Evolutionary conservation across 208 protist genomes (phyloP), one percentile per base, ranked within the genome.

Genomic region (Crithidia fasciculata): DNA sequence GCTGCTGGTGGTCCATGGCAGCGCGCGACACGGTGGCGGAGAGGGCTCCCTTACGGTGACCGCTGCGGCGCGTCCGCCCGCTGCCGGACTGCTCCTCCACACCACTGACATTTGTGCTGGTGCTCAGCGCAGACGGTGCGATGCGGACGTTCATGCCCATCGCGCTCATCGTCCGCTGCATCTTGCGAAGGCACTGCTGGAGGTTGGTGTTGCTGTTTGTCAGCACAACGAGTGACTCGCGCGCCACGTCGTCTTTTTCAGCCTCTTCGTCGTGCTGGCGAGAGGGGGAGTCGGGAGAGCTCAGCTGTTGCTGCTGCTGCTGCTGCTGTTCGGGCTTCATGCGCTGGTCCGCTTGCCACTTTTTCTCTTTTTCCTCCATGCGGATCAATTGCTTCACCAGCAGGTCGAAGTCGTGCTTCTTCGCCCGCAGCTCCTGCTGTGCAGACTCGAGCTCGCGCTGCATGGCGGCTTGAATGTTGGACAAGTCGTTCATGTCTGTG

Each of bases 401-500:
- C 8, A 81, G 63, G 55, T 88, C 83, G 15, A 82, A 80, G 72
- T 92, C 87, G 45, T 90, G 77, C 72, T 81, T 79, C 65, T 84
- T 87, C 4, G 82, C 84, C 9, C 85, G 87, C 58, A 92, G 70
- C 68, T 88, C 77, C 55, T 77, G 63, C 66, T 85, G 80, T 8
- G 85, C 64, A 59, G 57, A 64, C 47, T 87, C 83, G 3, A 90
- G 74, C 58, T 76, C 65, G 41, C 65, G 67, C 69, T 87, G 87
- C 74, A 90, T 78, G 16, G 83, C 47, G 56, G 77, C 72, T 58
- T 88, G 85, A n/a, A 92, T 90, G 61, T 83, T 78, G 4, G 72
- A 74, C 41, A 92, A 72, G 70, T 89, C 87, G 62, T 78, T 79
- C 77, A 92, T 83, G 63, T 92, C 87, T 49, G 74, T 81, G 67